Evolutionary conservation across 805 yeast genomes (phyloP).

Genomic region (Grigorovia jiainica): DNA sequence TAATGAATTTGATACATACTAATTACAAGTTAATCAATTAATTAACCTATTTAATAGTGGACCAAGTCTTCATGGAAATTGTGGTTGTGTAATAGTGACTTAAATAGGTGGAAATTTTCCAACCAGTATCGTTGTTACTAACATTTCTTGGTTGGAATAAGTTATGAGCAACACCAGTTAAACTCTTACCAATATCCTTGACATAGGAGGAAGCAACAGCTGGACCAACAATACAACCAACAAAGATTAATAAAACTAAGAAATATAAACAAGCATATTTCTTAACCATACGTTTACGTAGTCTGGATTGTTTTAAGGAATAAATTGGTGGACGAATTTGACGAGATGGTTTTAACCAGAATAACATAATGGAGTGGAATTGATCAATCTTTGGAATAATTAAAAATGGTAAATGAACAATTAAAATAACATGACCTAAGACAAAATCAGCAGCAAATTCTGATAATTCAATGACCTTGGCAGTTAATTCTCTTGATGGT

Average conservation of each 20-base stretch:
- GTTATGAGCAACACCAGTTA: conserved; percentile 45
- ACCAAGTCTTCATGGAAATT: conserved; percentile 44
- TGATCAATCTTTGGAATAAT: conserved; percentile 82
- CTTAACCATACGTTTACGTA: conserved; percentile 95
- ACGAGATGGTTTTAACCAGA: conserved; percentile 97
- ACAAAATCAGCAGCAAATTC: conserved; percentile 95
- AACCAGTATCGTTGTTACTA: conserved; percentile 77
- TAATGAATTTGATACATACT: neutral
- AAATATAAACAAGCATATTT: conserved; percentile 83
- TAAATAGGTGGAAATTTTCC: conserved; percentile 25
- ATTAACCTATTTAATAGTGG: conserved; percentile 34
- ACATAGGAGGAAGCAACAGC: conserved; percentile 68
- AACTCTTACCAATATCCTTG: conserved; percentile 22
- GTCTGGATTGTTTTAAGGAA: conserved; percentile 90
- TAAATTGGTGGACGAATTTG: conserved; percentile 97
- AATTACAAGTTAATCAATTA: neutral
- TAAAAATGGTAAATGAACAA: conserved; percentile 82
- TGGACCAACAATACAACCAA: conserved; percentile 79
- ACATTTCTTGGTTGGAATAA: conserved; percentile 84
- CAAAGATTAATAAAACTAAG: conserved; percentile 56
- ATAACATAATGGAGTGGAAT: conserved; percentile 96
- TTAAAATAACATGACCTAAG: conserved; percentile 80
- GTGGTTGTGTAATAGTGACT: conserved; percentile 39
- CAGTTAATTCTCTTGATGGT: conserved; percentile 90
- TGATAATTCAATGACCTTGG: conserved; percentile 87